Conservation (phyloP, 2,329 filamentous ascomycete species). For the Fusarium begoniae region DNA sequence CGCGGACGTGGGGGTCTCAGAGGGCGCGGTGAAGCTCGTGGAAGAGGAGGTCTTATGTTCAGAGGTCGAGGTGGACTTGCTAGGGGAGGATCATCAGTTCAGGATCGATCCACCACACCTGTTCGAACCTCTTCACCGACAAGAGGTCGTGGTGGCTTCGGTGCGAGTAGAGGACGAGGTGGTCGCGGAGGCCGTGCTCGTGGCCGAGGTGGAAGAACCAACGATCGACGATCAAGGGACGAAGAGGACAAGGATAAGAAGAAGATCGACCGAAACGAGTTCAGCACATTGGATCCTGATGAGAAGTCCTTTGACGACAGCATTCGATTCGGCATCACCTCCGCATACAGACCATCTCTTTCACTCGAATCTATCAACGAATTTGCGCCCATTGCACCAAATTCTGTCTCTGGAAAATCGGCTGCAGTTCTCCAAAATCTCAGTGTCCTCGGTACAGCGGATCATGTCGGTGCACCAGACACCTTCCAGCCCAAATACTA, state of each 20-base stretch:
- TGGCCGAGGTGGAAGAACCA: slow-evolving; percentile 24
- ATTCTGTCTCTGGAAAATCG: slow-evolving; percentile 40
- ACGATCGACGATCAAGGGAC: slow-evolving; percentile 27
- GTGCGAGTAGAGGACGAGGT: slow-evolving; percentile 27
- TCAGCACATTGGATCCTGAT: slow-evolving; percentile 44
- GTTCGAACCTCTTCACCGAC: slow-evolving; percentile 1
- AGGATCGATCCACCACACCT: slow-evolving; percentile 20
- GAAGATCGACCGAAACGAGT: slow-evolving; percentile 39
- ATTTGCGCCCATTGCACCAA: slow-evolving; percentile 45
- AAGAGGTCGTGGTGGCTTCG: slow-evolving; percentile 32
- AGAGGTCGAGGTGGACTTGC: slow-evolving; percentile 24
- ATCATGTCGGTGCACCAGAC: slow-evolving; percentile 46
- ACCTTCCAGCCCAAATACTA: slow-evolving; percentile 44
- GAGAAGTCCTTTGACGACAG: slow-evolving; percentile 49
- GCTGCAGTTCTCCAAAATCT: slow-evolving; percentile 51
- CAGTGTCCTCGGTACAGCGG: slow-evolving; percentile 48
- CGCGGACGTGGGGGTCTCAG: slow-evolving; percentile 38
- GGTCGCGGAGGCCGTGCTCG: slow-evolving; percentile 32
- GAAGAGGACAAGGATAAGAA: slow-evolving; percentile 42
- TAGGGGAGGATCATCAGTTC: slow-evolving; percentile 23
- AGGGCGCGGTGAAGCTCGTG: slow-evolving; percentile 37
- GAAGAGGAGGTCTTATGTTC: slow-evolving; percentile 7
- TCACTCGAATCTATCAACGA: slow-evolving; percentile 45
- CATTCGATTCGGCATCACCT: slow-evolving; percentile 48
- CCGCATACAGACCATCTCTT: slow-evolving; percentile 47